Base-by-base conservation (phyloP, 2,329 filamentous ascomycete species). In the Fonsecaea monophora region DNA sequence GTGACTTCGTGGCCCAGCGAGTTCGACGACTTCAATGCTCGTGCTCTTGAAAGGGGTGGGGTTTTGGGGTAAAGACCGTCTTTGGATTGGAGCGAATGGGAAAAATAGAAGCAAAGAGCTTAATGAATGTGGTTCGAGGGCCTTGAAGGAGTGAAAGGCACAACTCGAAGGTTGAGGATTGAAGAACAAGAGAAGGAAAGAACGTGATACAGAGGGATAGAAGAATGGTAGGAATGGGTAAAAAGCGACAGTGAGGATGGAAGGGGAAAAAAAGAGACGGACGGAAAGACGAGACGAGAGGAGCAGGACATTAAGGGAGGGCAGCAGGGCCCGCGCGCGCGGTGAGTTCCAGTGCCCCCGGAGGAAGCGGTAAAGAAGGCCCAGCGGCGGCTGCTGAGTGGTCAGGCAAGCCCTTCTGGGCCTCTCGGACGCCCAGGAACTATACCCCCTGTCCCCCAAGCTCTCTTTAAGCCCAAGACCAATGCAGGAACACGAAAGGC, bases 61-160 rank as follows among this genome's bases (percentile, higher is more conserved):
- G 45, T 12, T 18, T 45, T 21, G 30, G 45, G 45, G 66, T 70
- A 68, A 70, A 45, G 68, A 70, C 64, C 57, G 68, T 61, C 66
- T 25, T 65, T 53, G 67, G 64, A 42, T 66, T 64, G 64, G 67
- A 50, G 67, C 60, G 54, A 57, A 59, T 53, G 42, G 62, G 40
- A 58, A 58, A 42, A 37, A 42, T 58, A 53, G 64, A 66, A 59
- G 60, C 61, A 64, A 64, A 61, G 40, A 64, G 68, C 68, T 65
- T 69, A 73, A 73, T 59, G 70, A 73, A 79, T 79, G 77, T 75
- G 76, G 77, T 77, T 75, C 76, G 78, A 78, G 75, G 77, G 80
- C 81, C 81, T 80, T 82, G 77, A 84, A 84, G 76, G 82, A 84
- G 82, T 83, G 82, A 79, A 82, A 82, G 81, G 79, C 79, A 72